Base-by-base conservation (phyloP, 495 filamentous ascomycete genomes). In the Xylaria acuta region DNA sequence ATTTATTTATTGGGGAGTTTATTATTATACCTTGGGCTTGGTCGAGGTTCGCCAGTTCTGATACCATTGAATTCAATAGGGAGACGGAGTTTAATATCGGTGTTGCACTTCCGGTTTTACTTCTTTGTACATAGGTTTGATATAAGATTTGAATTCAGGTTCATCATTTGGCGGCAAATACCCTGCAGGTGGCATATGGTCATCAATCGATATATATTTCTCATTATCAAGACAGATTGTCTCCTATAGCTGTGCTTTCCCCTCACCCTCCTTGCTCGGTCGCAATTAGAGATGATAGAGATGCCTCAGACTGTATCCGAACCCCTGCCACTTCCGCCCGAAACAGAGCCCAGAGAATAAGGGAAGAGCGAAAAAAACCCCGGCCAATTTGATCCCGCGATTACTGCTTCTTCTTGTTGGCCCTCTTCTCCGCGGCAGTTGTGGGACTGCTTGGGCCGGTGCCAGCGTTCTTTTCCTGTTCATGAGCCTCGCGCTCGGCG, bases 401-500 rank as follows among this genome's bases (percentile, higher is more conserved):
- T 64, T 60, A 63, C 66, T 76, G 76, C 78, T 77, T 78, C 76
- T 81, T 82, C 80, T 80, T 84, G 70, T 79, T 82, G 36, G 70
- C 75, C 69, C 76, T 78, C 72, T 82, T 82, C 64, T 80, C 79
- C 63, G 60, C 76, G 22, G 64, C 69, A 60, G 69, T 78, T 66
- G 67, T 51, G 59, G 59, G 59, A 30, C 68, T 76, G 51, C 72
- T 67, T 18, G 69, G 30, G 71, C 77, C 67, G 71, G 80, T 36
- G 40, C 30, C 43, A 40, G 41, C 43, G 70, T 70, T 64, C 73
- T 81, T 79, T 74, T 78, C 82, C 80, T 87, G 85, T 73, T 85
- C 86, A 72, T 82, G 82, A 64, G 80, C 82, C 82, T 88, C 85
- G 78, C 85, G 82, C 54, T 87, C 84, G 69, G 92, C 84, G 74